Conservation (phyloP, 495 filamentous ascomycete genomes). For the Schizothecium vesticola region DNA sequence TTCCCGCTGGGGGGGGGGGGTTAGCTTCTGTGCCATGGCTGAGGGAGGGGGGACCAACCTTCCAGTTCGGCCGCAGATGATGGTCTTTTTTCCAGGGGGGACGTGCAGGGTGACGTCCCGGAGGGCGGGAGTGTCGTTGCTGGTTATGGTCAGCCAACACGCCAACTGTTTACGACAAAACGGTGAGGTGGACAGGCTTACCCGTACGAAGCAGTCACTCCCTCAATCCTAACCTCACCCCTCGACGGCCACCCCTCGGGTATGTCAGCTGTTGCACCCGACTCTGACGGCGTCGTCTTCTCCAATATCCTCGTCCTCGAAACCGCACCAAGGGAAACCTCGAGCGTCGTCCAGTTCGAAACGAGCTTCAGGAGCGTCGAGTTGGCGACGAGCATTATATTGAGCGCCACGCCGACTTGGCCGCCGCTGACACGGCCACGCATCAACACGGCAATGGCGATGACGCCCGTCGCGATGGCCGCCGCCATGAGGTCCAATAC, state of each 20-base stretch:
- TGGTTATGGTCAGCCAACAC: not conserved
- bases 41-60: constrained; percentile 11
- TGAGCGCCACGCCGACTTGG: constrained; percentile 27
- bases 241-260: constrained; percentile 30
- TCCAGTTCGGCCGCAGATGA: constrained; percentile 32
- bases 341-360: constrained; percentile 41
- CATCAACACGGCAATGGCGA: constrained; percentile 37
- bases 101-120: constrained; percentile 30
- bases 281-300: constrained; percentile 29
- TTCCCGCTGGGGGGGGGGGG: constrained; percentile 33
- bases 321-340: constrained; percentile 50
- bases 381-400: constrained; percentile 27
- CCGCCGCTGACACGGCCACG: constrained; percentile 25
- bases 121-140: constrained; percentile 21
- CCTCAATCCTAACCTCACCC: constrained; percentile 26
- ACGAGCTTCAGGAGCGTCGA: constrained; percentile 31
- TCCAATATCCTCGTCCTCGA: constrained; percentile 40
- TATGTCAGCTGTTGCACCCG: constrained; percentile 12
- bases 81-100: constrained; percentile 29
- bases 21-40: not conserved
- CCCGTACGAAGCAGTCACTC: constrained; percentile 34
- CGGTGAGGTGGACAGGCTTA: constrained; percentile 2
- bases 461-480: constrained; percentile 35
- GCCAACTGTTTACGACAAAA: not conserved
- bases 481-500: constrained; percentile 40